These are phyloP conservation scores for Exophiala bonariae DNA, from an alignment of 2,329 filamentous ascomycete genomes.

Conservation along the genomic window DNA sequence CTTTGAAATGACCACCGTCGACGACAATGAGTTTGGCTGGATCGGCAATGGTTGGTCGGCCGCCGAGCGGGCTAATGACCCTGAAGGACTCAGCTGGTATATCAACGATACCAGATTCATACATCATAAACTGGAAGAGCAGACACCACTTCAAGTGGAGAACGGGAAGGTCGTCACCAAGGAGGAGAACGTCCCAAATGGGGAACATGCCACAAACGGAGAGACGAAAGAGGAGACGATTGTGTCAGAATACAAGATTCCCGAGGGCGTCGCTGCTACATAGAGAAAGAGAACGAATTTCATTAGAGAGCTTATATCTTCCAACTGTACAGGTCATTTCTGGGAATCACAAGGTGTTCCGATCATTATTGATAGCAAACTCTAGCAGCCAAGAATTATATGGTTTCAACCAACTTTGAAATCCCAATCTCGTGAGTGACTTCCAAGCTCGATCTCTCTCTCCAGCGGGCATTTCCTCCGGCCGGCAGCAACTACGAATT, in stretches of 20 bases:
- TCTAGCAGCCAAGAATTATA: no score
- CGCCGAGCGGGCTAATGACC: slow-evolving; percentile 23
- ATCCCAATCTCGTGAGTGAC: no score
- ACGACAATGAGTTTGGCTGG: slow-evolving; percentile 47
- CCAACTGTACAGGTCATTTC: no score
- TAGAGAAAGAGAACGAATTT: slow-evolving; percentile 1
- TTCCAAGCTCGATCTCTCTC: no score
- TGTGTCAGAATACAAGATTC: slow-evolving; percentile 12
- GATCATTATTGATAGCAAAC: no score
- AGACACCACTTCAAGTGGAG: background rate
- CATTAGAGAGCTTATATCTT: no score
- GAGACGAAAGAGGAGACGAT: slow-evolving; percentile 12
- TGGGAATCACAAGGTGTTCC: no score
- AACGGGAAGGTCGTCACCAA: slow-evolving; percentile 13
- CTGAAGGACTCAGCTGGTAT: slow-evolving; percentile 26
- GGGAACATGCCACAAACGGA: slow-evolving; percentile 10
- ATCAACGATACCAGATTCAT: slow-evolving; percentile 23
- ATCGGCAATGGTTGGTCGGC: slow-evolving; percentile 50
- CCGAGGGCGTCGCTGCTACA: slow-evolving; percentile 17
- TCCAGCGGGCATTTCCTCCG: no score
- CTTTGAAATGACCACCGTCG: slow-evolving; percentile 45
- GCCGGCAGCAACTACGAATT: no score
- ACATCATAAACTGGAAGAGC: slow-evolving; percentile 17
- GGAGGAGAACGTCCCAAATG: slow-evolving; percentile 11
- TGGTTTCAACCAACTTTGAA: no score